A percentile compares a stretch with the other conserved stretches of the same genome.
phyloP scores from a whole-genome alignment of 257 asterid species.

The Paraleonurus japonicus region DNA sequence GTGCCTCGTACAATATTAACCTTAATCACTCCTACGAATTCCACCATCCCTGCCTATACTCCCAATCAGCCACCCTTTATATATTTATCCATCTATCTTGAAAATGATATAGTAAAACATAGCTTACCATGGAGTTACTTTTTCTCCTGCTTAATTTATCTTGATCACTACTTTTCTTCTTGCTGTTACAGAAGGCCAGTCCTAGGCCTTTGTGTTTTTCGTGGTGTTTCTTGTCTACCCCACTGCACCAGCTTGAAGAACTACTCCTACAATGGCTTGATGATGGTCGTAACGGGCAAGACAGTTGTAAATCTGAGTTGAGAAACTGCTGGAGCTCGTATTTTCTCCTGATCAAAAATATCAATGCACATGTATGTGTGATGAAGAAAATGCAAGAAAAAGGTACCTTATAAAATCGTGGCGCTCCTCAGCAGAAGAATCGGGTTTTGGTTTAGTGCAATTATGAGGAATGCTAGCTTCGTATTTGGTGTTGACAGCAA shows the following conservation, averaged over 20 bases:
- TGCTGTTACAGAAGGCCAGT: constrained; percentile 69
- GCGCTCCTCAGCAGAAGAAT: constrained; percentile 68
- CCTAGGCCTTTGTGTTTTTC: constrained; percentile 66
- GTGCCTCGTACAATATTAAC: constrained; percentile 88
- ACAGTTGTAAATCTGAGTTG: constrained; percentile 32
- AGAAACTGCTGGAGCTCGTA: constrained; percentile 74
- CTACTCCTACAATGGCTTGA: constrained; percentile 31
- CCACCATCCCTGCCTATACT: constrained; percentile 94
- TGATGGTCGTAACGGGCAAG: constrained; percentile 44
- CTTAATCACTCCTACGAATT: constrained; percentile 87
- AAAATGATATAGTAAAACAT: too few species aligned
- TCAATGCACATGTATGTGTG: not conserved
- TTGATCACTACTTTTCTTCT: constrained; percentile 63
- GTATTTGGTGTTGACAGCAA: constrained; percentile 58
- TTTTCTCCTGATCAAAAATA: constrained; percentile 57
- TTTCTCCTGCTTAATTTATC: constrained; percentile 44
- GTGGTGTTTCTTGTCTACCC: constrained; percentile 46
- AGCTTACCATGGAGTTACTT: constrained; percentile 68
- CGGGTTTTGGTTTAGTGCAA: constrained; percentile 58
- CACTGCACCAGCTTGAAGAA: constrained; percentile 35
- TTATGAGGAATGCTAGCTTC: constrained; percentile 72
- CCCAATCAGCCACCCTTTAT: not conserved
- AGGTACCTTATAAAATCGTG: constrained; percentile 69
- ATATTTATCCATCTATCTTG: too few species aligned
- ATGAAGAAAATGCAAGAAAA: not conserved